Evolutionary conservation across 2,329 filamentous ascomycete genomes (phyloP).

Genomic region (Blastomyces silverae): DNA sequence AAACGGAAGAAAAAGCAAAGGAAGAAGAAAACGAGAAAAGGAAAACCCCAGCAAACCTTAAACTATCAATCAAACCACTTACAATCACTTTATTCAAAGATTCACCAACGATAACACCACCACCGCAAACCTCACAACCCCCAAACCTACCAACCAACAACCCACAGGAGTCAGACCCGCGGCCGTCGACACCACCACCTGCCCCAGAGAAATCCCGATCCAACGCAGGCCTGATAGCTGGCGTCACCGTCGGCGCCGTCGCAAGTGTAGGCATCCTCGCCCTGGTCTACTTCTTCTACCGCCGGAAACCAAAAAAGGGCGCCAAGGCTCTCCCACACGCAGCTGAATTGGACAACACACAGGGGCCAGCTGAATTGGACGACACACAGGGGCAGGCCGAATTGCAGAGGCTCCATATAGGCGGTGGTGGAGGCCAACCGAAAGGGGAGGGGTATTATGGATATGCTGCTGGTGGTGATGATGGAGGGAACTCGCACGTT

Average conservation of each 20-base stretch:
- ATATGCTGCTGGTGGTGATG: neutral
- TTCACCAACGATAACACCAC: neutral
- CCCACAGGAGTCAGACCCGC: neutral
- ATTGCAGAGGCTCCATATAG: neutral
- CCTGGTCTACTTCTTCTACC: slow-evolving; percentile 1
- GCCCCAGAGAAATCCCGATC: neutral
- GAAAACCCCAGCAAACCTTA: neutral
- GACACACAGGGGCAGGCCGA: neutral
- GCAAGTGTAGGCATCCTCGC: neutral
- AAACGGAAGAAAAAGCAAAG: neutral
- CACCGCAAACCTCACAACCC: neutral
- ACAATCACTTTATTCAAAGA: neutral
- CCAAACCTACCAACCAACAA: neutral
- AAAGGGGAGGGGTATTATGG: slow-evolving; percentile 6
- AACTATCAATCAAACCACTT: neutral
- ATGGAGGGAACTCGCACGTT: neutral
- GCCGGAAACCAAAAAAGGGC: neutral
- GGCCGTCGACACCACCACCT: neutral
- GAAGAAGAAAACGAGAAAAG: neutral
- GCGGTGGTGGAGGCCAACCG: neutral
- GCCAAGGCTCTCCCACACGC: neutral
- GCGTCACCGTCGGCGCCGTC: neutral
- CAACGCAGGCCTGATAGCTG: neutral
- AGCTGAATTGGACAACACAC: neutral
- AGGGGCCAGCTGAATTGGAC: neutral